Evolutionary conservation across 345 rosid species (phyloP), one percentile per base, ranked within the genome.

Genomic region (Eucalyptus grandis): DNA sequence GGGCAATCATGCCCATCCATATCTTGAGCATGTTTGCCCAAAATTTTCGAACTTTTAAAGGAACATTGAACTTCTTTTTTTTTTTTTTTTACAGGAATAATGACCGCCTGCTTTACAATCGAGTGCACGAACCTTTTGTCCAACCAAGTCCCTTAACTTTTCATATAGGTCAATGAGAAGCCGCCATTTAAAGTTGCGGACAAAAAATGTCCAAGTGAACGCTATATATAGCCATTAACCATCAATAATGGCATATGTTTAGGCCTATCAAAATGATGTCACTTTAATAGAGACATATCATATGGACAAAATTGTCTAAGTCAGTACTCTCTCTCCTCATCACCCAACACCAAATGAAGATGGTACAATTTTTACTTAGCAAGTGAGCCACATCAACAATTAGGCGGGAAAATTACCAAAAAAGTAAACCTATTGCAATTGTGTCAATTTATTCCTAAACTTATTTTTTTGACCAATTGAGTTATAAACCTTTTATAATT

Each of bases 401-500:
- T 43, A 43, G 43, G 7, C 43, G 16, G 0, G 0, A 49, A 14
- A 49, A 49, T 49, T 13, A 49, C 16, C 16, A 49, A 49, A 49
- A 49, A 49, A 13, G 2, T 49, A 49, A 14, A 49, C 3, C 14
- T 49, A 49, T 49, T 14, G 1, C 2, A 49, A 49, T 0, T 0
- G 2, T 13, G 6, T 11, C 6, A 49, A 49, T 49, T 49, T 49
- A 49, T 5, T 49, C 2, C 50, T 49, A 49, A 49, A 13, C 5
- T 49, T 49, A 49, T 49, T 49, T 49, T 13, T 43, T 49, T 49
- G 2, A 49, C 0, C 15, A 49, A 49, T 49, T 49, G 50, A 49
- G 15, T 49, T 13, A 0, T 49, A 49, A 49, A 13, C 50, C 2
- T 49, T 13, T 49, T 49, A 49, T 2, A 49, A 49, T 49, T 49